Base-by-base conservation (phyloP, 805 yeast species). In the Metschnikowia colocasiae region DNA sequence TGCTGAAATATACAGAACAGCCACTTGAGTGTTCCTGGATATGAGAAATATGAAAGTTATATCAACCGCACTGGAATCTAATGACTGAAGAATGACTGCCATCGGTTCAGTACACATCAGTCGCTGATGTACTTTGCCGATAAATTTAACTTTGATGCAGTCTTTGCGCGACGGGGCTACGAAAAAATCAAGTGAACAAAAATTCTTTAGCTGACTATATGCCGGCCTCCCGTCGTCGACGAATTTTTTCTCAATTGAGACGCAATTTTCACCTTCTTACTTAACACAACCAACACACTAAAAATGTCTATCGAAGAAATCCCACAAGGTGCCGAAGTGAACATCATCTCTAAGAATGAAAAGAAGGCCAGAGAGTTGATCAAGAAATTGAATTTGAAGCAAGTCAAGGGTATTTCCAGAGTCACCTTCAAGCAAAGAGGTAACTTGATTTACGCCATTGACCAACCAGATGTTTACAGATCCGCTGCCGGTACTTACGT, bases 351-450 rank as follows among this genome's bases (percentile, higher is more conserved):
- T 69, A 87, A 85, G 77, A 85, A 88, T 76, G 97, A 91, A 78
- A 87, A 87, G 82, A 91, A 92, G 79, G 97, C 98, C 63, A 86
- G 94, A 78, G 89, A 85, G 67, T 72, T 84, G 63, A 84, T 94
- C 75, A 75, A 82, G 75, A 91, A 90, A 78, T 81, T 91, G 63
- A 88, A 85, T 72, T 80, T 92, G 75, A 87, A 87, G 81, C 87
- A 81, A 75, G 81, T 94, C 66, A 86, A 85, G 68, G 97, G 96
- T 63, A 87, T 92, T 68, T 76, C 87, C 68, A 87, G 98, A 77
- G 98, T 94, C 66, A 90, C 97, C 60, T 86, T 92, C 82, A 88
- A 85, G 78, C 88, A 84, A 79, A 84, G 87, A 76, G 90, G 91
- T 71, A 87, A 88, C 82, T 81, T 85, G 69, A 85, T 90, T 68